Conservation (phyloP, 1,284 basidiomycete species). For the Rhodofomes roseus region DNA sequence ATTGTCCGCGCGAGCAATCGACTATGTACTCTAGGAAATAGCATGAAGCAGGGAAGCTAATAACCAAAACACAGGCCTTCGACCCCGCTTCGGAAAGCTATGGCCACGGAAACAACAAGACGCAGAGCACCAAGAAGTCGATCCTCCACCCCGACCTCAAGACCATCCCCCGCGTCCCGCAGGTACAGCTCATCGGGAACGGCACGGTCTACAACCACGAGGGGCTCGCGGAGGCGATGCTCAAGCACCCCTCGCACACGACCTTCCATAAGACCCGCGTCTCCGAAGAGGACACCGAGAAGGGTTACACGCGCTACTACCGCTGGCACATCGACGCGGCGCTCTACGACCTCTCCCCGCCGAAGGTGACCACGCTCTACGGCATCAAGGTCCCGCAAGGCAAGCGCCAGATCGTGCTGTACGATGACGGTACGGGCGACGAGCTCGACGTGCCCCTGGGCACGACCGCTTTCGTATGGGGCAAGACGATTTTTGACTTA, state of each 20-base stretch:
- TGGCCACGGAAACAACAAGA: slow-evolving; percentile 85
- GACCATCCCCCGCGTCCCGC: slow-evolving; percentile 81
- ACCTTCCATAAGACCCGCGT: slow-evolving; percentile 89
- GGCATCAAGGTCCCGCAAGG: slow-evolving; percentile 76
- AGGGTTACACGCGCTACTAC: slow-evolving; percentile 82
- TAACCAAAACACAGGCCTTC: slow-evolving; percentile 52
- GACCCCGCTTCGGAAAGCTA: slow-evolving; percentile 72
- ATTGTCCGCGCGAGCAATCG: too few species aligned
- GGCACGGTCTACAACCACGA: slow-evolving; percentile 73
- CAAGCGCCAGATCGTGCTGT: slow-evolving; percentile 63
- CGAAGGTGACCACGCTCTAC: slow-evolving; percentile 87
- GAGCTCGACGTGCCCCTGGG: slow-evolving; percentile 81
- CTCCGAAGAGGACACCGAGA: slow-evolving; percentile 71
- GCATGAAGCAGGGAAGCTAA: not conserved
- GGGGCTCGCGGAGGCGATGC: slow-evolving; percentile 65
- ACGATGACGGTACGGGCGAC: slow-evolving; percentile 89
- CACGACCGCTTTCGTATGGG: slow-evolving; percentile 82
- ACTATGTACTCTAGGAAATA: not conserved
- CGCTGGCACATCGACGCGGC: slow-evolving; percentile 96
- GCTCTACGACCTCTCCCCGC: slow-evolving; percentile 83
- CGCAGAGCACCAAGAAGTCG: slow-evolving; percentile 64
- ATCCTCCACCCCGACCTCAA: slow-evolving; percentile 84
- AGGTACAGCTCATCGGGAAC: slow-evolving; percentile 86
- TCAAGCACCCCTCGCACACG: slow-evolving; percentile 82
- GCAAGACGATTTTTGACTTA: slow-evolving; percentile 84